Percentiles rank a stretch among this genome's conserved stretches.
Conservation (phyloP, 345 rosid genomes). For the Gossypium australe region DNA sequence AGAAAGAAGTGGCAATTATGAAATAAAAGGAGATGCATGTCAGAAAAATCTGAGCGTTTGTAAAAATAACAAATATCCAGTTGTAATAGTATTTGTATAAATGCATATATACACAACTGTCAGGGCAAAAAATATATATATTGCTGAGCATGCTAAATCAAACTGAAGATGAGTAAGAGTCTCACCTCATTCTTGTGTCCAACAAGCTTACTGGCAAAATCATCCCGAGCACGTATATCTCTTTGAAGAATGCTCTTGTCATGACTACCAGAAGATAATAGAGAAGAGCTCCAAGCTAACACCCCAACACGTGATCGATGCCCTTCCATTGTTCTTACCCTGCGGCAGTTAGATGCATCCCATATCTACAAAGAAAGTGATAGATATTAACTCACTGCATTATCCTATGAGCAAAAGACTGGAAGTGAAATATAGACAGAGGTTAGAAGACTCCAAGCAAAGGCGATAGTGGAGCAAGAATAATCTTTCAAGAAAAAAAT, state of each 20-base stretch:
- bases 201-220: constrained; percentile 75
- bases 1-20: constrained; percentile 9
- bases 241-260: constrained; percentile 91
- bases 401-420: background rate
- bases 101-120: background rate
- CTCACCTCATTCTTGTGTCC: constrained; percentile 97
- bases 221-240: constrained; percentile 75
- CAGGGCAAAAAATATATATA: background rate
- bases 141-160: background rate
- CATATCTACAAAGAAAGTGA: constrained; percentile 50
- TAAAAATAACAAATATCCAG: background rate
- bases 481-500: background rate
- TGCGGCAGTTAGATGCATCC: constrained; percentile 83
- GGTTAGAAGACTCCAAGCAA: background rate
- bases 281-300: constrained; percentile 85
- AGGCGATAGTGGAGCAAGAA: background rate
- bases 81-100: background rate
- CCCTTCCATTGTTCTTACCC: constrained; percentile 90
- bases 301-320: constrained; percentile 92
- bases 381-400: background rate
- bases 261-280: constrained; percentile 92
- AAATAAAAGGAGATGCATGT: background rate
- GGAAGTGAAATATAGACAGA: constrained; percentile 1
- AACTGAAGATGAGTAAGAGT: constrained; percentile 4
- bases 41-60: background rate